Percentiles rank a stretch among this genome's conserved stretches.
These are phyloP conservation scores for Boletus reticulatus DNA, from an alignment of 768 basidiomycete genomes.

Conservation along the genomic window DNA sequence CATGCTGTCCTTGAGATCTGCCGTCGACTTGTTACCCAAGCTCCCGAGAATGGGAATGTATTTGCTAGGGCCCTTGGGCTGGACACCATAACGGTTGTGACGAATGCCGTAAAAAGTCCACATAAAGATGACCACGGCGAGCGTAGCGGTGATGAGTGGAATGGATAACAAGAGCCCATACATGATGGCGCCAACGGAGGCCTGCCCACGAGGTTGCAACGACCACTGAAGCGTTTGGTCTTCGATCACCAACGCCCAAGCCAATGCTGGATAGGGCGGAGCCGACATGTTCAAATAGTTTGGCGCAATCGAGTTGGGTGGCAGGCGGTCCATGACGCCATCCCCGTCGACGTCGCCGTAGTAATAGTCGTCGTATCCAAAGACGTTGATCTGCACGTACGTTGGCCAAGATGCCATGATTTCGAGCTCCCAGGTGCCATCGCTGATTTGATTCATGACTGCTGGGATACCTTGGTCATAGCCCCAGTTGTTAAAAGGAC, in stretches of 20 bases:
- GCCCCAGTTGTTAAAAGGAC: constrained; percentile 91
- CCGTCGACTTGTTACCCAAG: constrained; percentile 60
- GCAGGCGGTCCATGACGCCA: constrained; percentile 85
- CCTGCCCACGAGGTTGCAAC: constrained; percentile 77
- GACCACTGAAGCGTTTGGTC: constrained; percentile 77
- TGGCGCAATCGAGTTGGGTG: constrained; percentile 81
- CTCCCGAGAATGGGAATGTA: constrained; percentile 88
- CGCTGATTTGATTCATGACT: constrained; percentile 59
- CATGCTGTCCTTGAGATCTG: constrained; percentile 63
- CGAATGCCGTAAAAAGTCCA: constrained; percentile 96
- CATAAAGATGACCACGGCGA: constrained; percentile 87
- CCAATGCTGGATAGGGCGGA: constrained; percentile 82
- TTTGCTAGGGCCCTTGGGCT: constrained; percentile 63
- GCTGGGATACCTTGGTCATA: constrained; percentile 80
- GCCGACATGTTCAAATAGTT: constrained; percentile 93
- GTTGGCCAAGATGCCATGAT: constrained; percentile 92
- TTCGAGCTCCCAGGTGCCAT: constrained; percentile 80
- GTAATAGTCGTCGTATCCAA: constrained; percentile 87
- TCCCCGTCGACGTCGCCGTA: constrained; percentile 90
- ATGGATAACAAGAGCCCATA: constrained; percentile 80
- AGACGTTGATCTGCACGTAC: constrained; percentile 87
- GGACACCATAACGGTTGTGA: constrained; percentile 88
- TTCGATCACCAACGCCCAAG: constrained; percentile 82
- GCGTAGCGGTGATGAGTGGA: constrained; percentile 79
- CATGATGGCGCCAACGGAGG: constrained; percentile 81